Base-by-base conservation (phyloP, 2,329 filamentous ascomycete genomes). In the Alternaria sp. region DNA sequence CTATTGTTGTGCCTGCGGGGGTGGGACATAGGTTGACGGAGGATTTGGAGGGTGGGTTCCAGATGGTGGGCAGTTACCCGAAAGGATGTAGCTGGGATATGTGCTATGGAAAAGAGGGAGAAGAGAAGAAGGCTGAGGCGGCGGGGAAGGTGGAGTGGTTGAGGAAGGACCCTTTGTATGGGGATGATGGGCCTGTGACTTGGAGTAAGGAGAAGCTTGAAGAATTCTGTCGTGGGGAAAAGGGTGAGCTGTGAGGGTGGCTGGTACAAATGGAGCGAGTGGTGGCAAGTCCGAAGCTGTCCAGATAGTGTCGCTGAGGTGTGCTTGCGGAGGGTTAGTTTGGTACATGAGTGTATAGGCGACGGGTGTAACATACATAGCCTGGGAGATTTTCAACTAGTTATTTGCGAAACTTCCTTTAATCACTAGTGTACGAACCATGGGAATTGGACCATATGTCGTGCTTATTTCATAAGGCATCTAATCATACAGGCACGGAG, bases 11-110 rank as follows among this genome's bases (percentile, higher is more conserved):
- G 10, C 88, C 88, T 0, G 88, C 88, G 0, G 88, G 88, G 0
- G 86, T 91, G 21, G 83, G 82, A 3, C 88, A 91, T 79, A 79
- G 86, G 5, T 74, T 90, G 58, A 65, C 90, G 13, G 80, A 87
- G 60, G 86, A 90, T 69, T 51, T 83, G 21, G 75, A 79, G 17
- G 80, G 81, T 2, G 80, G 77, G 1, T 91, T 91, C 70, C 77
- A 85, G 70, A 90, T 90, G 88, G 84, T 91, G 0, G 89, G 88
- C 0, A 83, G 82, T 46, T 90, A 91, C 79, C 88, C 87, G 0
- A 77, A 64, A 24, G 83, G 82, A 0, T 78, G 78, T 14, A 81
- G 73, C 17, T 91, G 87, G 87, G 88, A 91, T 73, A 90, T 91
- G 89, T 90, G 88, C 66, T 71, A 90, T 78, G 88, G 88, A 1